Percentiles rank a stretch among this genome's conserved stretches.
These are phyloP conservation scores for Fusarium sp. DNA, from an alignment of 2,329 filamentous ascomycete genomes.

Conservation along the genomic window DNA sequence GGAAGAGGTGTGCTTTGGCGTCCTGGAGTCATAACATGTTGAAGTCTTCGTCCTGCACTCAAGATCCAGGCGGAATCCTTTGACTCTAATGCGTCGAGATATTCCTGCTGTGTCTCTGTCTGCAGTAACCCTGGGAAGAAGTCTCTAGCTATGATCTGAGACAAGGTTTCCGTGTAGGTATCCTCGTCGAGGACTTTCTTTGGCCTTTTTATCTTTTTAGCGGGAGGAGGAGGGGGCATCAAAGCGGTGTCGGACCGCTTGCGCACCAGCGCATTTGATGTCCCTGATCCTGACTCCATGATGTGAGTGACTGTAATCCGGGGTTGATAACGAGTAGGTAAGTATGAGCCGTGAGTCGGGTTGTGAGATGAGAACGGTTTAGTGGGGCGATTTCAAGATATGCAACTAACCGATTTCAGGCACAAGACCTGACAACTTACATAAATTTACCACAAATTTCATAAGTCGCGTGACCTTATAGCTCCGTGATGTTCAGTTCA, in stretches of 20 bases:
- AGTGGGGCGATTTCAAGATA: constrained; percentile 28
- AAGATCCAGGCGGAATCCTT: constrained; percentile 87
- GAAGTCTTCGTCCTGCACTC: constrained; percentile 77
- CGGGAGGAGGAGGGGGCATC: constrained; percentile 87
- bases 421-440: not conserved
- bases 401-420: constrained; percentile 42
- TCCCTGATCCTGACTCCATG: constrained; percentile 52
- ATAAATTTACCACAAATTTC: not conserved
- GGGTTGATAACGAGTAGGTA: not conserved
- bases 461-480: not conserved
- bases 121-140: constrained; percentile 95
- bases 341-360: not conserved
- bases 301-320: not conserved
- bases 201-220: constrained; percentile 92
- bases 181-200: constrained; percentile 92
- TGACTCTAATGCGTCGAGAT: constrained; percentile 89
- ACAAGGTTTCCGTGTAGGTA: constrained; percentile 88
- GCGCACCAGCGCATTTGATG: constrained; percentile 70
- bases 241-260: constrained; percentile 75
- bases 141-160: constrained; percentile 94
- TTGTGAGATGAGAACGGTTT: not conserved
- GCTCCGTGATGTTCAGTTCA: not conserved
- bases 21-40: constrained; percentile 84
- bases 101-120: constrained; percentile 88
- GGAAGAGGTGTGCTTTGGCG: constrained; percentile 52